These are phyloP conservation scores for Microthlaspi erraticum DNA, from an alignment of 345 rosid genomes.

Conservation along the genomic window DNA sequence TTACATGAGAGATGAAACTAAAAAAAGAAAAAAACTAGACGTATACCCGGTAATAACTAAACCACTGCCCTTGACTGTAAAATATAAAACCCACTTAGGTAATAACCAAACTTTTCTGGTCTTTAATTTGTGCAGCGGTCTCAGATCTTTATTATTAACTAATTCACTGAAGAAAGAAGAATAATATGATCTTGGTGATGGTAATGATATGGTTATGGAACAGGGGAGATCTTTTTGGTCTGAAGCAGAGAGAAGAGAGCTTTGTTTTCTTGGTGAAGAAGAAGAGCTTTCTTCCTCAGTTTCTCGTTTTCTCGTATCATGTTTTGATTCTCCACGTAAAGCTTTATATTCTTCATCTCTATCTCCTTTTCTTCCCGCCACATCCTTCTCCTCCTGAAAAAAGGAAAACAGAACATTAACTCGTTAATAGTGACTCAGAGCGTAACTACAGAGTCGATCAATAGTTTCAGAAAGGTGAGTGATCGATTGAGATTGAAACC, in stretches of 20 bases:
- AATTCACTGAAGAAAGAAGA: conserved; percentile 15
- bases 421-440: not conserved
- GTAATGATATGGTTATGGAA: conserved; percentile 34
- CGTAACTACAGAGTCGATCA: not conserved
- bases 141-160: conserved; percentile 10
- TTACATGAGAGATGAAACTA: conserved; percentile 25
- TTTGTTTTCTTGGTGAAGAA: conserved; percentile 79
- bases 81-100: conserved; percentile 21
- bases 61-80: conserved; percentile 28
- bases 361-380: conserved; percentile 48
- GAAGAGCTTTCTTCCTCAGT: conserved; percentile 63
- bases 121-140: not conserved
- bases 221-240: conserved; percentile 27
- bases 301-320: conserved; percentile 73
- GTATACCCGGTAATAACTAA: conserved; percentile 41
- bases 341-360: conserved; percentile 64
- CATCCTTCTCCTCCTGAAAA: conserved; percentile 42
- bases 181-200: conserved; percentile 29
- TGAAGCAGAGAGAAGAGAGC: conserved; percentile 59
- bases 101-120: conserved; percentile 6
- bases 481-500: conserved; percentile 25
- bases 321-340: conserved; percentile 68
- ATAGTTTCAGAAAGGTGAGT: conserved; percentile 1
- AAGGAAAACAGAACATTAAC: conserved; percentile 4
- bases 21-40: conserved; percentile 22